These are phyloP conservation scores for Tolypocladium pustulatum DNA, from an alignment of 2,329 filamentous ascomycete species.

Conservation along the genomic window DNA sequence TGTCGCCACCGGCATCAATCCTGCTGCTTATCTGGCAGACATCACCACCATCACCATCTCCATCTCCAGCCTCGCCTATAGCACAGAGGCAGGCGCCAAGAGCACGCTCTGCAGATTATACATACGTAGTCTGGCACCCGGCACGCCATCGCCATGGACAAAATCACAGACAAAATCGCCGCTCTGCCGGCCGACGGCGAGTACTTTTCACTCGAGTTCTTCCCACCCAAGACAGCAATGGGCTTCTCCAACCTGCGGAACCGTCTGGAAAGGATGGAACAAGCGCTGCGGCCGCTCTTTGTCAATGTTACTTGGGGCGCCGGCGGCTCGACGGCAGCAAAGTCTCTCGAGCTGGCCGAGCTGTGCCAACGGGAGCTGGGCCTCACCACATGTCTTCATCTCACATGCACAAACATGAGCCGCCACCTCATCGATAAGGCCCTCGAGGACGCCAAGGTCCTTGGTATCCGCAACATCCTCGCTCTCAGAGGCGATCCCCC, in stretches of 20 bases:
- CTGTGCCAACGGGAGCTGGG: conserved; percentile 87
- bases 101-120: background rate
- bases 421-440: conserved; percentile 76
- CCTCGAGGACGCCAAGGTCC: conserved; percentile 76
- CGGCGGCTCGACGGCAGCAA: conserved; percentile 80
- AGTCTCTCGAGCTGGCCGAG: conserved; percentile 89
- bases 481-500: conserved; percentile 88
- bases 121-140: background rate
- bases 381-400: conserved; percentile 86
- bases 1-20: background rate
- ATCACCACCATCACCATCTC: background rate
- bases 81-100: background rate
- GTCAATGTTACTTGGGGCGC: conserved; percentile 98
- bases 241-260: conserved; percentile 89
- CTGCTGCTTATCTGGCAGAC: background rate
- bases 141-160: conserved; percentile 49
- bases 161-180: conserved; percentile 91
- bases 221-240: conserved; percentile 94
- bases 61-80: background rate
- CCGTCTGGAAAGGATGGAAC: conserved; percentile 89
- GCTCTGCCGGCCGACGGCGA: conserved; percentile 69
- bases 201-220: conserved; percentile 98
- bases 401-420: conserved; percentile 98
- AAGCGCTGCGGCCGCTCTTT: conserved; percentile 82
- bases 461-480: conserved; percentile 89